phyloP scores from a whole-genome alignment of 2,329 filamentous ascomycete genomes.

The Phyllosticta ampelicida region DNA sequence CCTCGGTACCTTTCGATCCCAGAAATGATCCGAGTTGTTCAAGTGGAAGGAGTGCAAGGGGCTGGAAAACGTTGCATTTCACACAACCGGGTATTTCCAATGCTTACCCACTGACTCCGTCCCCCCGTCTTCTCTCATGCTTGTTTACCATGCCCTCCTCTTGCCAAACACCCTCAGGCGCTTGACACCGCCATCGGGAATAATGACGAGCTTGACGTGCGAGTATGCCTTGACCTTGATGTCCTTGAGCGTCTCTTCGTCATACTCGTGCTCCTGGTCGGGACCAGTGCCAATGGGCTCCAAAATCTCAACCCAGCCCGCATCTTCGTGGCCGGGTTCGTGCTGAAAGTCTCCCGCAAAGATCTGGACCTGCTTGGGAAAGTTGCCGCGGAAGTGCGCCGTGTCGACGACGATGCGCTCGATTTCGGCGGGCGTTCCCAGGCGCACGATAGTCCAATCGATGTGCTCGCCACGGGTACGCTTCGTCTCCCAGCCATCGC shows the following conservation, averaged over 20 bases:
- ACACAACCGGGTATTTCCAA: background rate
- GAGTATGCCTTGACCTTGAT: conserved; percentile 54
- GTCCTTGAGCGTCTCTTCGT: conserved; percentile 27
- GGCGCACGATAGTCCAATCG: conserved; percentile 70
- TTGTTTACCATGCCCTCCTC: conserved; percentile 12
- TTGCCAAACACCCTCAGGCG: conserved; percentile 67
- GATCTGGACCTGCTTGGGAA: conserved; percentile 63
- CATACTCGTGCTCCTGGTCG: conserved; percentile 61
- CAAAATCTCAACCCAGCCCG: conserved; percentile 56
- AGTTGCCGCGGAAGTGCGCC: conserved; percentile 75
- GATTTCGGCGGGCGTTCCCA: conserved; percentile 56
- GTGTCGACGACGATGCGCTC: conserved; percentile 66
- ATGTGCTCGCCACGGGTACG: conserved; percentile 62
- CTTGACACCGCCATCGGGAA: conserved; percentile 90
- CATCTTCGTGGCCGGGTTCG: conserved; percentile 46
- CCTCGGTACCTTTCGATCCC: background rate
- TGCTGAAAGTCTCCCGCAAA: conserved; percentile 47
- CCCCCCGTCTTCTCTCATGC: background rate
- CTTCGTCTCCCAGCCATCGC: conserved; percentile 79
- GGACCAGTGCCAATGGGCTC: conserved; percentile 58
- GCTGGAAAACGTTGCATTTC: background rate
- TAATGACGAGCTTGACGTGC: conserved; percentile 83
- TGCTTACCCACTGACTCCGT: background rate
- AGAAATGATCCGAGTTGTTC: background rate
- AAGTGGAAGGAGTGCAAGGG: background rate